Evolutionary conservation across 352 stramenopile genomes (phyloP), one percentile per base, ranked within the genome.

Genomic region (Globisporangium cylindrosporum): DNA sequence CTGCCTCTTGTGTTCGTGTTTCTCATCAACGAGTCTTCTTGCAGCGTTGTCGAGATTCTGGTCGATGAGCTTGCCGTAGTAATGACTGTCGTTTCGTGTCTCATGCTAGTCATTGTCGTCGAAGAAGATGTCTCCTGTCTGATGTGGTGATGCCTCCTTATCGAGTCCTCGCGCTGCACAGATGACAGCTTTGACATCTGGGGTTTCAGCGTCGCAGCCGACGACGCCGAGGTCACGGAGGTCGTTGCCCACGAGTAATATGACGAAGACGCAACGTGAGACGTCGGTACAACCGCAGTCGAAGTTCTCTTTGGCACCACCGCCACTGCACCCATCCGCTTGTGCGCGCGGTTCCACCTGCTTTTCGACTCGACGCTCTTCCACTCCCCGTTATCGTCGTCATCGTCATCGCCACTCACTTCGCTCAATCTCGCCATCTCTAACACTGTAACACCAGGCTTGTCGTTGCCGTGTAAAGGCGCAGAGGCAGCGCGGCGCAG

Each of bases 201-300:
- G 24, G 43, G 32, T 24, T 34, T 61, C 55, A 10, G 25, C 14
- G 20, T 36, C 14, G 22, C 20, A 25, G 62, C 36, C 9, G 62
- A 57, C 27, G 43, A 55, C 12, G 63, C 57, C 15, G 65, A 58
- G 6, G 51, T 25, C 36, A 57, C 59, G 2, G 65, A 60, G 8
- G 59, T 66, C 20, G 65, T 66, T 7, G 65, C 58, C 65, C 65
- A 70, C 1, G 65, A 59, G 56, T 69, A 69, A 29, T 46, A 24
- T 9, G 41, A 62, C 6, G 64, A 43, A 2, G 64, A 36, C 27
- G 24, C 25, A 9, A 38, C 38, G 10, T 34, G 36, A 15, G 55
- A 15, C 2, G 62, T n/a, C 6, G 36, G n/a, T n/a, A 24, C 59
- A 56, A 29, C 29, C 29, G 59, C 25, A 29, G 12, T 55, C 25